Evolutionary conservation across 2,329 filamentous ascomycete genomes (phyloP), one percentile per base, ranked within the genome.

Genomic region (Aspergillus sp.): DNA sequence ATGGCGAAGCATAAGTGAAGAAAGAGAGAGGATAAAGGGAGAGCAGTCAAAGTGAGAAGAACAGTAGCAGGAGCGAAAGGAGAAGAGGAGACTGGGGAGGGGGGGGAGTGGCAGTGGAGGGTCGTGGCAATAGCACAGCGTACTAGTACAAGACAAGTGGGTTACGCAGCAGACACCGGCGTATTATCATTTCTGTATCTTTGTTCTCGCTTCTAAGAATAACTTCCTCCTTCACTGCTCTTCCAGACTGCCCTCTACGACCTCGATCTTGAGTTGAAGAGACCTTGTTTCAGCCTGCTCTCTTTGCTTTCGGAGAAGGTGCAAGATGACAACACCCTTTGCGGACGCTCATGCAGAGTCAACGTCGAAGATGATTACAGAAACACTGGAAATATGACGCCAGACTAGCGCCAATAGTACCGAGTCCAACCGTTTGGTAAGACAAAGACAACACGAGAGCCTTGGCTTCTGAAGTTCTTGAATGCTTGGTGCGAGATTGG

Each of bases 1-100:
- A 65, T 56, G 60, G 55, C 51, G 45, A 59, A 58, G 48, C 62
- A 63, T 64, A 39, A 42, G 48, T 47, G 48, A 54, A 52, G 41
- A 34, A 56, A n/a, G 32, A 48, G 42, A 43, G 24, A 36, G 36
- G 20, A 30, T 30, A 24, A 53, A 11, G 36, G 36, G 48, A 48
- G 30, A 36, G 51, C 26, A 48, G 49, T 39, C 26, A 17, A 39
- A 7, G 5, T 30, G 26, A 30, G 26, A 30, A 30, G 26, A 30
- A 30, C 26, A 30, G 8, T 9, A 30, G 9, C 26, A 30, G 26
- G 18, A 18, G 39, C 42, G 42, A 57, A 22, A 44, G 44, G 36
- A 39, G 42, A 22, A 32, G 20, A 30, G 45, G 32, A 54, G 44
- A 47, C 18, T 24, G 39, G 41, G 15, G 32, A 53, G 30, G n/a